These are phyloP conservation scores for Phoma sp. DNA, from an alignment of 2,329 filamentous ascomycete species.

Conservation along the genomic window DNA sequence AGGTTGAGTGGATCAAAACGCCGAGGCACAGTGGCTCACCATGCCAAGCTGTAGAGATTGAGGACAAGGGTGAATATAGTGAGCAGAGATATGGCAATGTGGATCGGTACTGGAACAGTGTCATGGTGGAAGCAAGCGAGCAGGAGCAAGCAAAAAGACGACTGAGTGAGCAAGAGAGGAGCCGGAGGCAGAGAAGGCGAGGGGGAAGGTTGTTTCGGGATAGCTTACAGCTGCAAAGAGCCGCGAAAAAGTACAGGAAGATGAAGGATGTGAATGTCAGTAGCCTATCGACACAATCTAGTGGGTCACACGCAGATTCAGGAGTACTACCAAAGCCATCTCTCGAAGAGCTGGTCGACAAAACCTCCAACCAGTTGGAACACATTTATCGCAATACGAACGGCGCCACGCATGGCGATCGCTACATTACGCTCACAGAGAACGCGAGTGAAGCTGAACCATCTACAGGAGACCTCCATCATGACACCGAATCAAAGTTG, in stretches of 20 bases:
- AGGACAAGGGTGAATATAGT: slow-evolving; percentile 22
- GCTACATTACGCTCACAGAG: neutral
- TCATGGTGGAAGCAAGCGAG: slow-evolving; percentile 22
- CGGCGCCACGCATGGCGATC: neutral
- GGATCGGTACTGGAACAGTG: slow-evolving; percentile 28
- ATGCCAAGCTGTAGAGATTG: slow-evolving; percentile 17
- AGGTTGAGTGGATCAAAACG: slow-evolving; percentile 13
- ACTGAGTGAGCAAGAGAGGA: neutral
- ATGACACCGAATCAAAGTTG: neutral
- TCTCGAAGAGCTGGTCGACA: too few relatives aligned
- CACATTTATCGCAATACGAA: neutral
- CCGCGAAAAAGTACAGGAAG: neutral
- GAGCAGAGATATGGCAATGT: slow-evolving; percentile 18
- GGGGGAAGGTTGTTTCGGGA: neutral
- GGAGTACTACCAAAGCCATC: neutral
- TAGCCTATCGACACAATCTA: neutral
- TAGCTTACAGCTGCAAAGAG: neutral
- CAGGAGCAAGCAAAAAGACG: slow-evolving; percentile 2
- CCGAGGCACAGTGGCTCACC: neutral
- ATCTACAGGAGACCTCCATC: neutral
- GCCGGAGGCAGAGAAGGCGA: neutral
- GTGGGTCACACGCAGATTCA: neutral
- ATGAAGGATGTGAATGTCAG: neutral
- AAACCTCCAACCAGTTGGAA: too few relatives aligned
- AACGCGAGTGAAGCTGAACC: neutral